A percentile compares a stretch with the other conserved stretches of the same genome.
Evolutionary conservation across 257 asterid genomes (phyloP).

Genomic region (Paraleonurus japonicus): DNA sequence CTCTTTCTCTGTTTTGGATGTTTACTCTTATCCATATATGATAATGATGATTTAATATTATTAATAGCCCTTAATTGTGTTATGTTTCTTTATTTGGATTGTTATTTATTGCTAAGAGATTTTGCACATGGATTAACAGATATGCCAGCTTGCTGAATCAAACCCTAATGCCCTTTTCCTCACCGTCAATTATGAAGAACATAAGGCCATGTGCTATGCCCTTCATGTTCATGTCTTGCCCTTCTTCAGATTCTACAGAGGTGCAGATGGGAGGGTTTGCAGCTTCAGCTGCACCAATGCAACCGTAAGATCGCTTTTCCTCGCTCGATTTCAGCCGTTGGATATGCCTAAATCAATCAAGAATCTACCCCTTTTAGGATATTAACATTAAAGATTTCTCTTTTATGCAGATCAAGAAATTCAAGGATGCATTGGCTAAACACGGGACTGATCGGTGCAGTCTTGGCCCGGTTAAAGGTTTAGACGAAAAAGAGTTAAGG

Average conservation of each 20-base stretch:
- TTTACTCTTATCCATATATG: background rate
- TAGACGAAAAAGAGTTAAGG: conserved; percentile 68
- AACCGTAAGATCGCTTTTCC: conserved; percentile 53
- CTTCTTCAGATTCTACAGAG: conserved; percentile 84
- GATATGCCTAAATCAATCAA: background rate
- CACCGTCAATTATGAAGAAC: conserved; percentile 80
- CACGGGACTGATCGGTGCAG: conserved; percentile 60
- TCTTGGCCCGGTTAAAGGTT: conserved; percentile 71
- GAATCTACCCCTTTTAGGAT: background rate
- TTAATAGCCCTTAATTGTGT: background rate
- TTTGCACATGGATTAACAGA: conserved; percentile 39
- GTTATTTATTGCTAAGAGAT: background rate
- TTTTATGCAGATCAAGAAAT: conserved; percentile 75
- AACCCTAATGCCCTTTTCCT: conserved; percentile 66
- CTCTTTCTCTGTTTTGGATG: background rate
- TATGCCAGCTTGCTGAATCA: conserved; percentile 83
- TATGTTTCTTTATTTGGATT: background rate
- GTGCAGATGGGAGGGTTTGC: conserved; percentile 72
- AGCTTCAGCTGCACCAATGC: conserved; percentile 97
- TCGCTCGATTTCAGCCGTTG: background rate
- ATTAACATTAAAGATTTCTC: background rate
- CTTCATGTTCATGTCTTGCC: conserved; percentile 84
- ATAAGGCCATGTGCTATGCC: conserved; percentile 68
- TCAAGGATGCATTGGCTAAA: conserved; percentile 78
- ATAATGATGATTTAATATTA: background rate